phyloP scores from a whole-genome alignment of 352 stramenopile species.

The Globisporangium echinulatum region DNA sequence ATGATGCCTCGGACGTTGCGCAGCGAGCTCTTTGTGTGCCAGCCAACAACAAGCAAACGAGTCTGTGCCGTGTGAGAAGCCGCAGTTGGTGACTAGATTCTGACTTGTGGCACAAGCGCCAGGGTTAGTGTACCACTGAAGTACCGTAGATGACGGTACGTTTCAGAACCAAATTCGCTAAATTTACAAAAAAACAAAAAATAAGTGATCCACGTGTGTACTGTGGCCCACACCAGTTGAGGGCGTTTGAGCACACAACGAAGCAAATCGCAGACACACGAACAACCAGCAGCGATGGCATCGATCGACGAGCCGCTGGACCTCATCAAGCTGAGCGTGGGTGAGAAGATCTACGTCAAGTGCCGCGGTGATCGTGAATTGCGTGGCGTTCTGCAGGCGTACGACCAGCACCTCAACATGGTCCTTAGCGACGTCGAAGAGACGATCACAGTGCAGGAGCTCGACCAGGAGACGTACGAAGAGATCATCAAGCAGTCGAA shows the following conservation, averaged over 20 bases:
- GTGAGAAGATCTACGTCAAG: constrained; percentile 99
- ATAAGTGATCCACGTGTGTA: too few species aligned
- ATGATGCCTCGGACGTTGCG: too few species aligned
- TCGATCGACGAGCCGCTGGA: constrained; percentile 96
- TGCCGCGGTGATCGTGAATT: constrained; percentile 96
- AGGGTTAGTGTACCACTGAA: too few species aligned
- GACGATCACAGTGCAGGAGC: constrained; percentile 95
- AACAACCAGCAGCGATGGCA: constrained; percentile 33
- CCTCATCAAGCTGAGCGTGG: constrained; percentile 97
- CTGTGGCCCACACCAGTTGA: too few species aligned
- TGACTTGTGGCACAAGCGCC: too few species aligned
- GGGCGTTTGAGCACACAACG: background rate
- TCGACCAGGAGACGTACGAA: constrained; percentile 97
- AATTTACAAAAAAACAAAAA: too few species aligned
- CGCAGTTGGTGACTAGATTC: too few species aligned
- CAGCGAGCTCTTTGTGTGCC: too few species aligned
- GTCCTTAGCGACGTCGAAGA: constrained; percentile 98
- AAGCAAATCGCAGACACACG: background rate
- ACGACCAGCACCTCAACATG: constrained; percentile 99
- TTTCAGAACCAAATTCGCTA: too few species aligned
- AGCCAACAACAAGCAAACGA: too few species aligned
- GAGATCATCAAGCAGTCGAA: constrained; percentile 95
- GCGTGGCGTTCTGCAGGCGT: constrained; percentile 95
- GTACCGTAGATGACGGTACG: too few species aligned
- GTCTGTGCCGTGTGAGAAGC: too few species aligned